Conservation (phyloP, 257 asterid genomes). For the Paraleonurus japonicus region DNA sequence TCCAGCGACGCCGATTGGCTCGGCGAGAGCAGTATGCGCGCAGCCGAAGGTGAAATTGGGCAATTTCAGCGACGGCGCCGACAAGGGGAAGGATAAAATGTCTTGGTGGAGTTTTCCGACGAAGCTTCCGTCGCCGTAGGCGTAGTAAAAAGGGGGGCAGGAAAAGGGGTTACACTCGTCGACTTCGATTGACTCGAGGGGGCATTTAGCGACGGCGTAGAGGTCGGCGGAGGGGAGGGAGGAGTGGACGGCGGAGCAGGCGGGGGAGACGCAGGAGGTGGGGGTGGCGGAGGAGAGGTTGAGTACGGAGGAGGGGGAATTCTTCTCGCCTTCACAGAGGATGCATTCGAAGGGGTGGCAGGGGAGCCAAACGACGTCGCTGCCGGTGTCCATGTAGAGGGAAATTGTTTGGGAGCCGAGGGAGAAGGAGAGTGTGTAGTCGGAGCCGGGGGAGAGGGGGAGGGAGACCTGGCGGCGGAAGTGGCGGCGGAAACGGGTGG, state of each 20-base stretch:
- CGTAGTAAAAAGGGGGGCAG: slow-evolving; percentile 86
- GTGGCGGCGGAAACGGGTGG: slow-evolving; percentile 53
- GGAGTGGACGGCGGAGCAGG: slow-evolving; percentile 77
- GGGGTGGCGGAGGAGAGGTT: slow-evolving; percentile 58
- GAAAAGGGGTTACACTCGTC: slow-evolving; percentile 47
- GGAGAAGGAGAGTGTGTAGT: slow-evolving; percentile 75
- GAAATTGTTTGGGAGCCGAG: slow-evolving; percentile 68
- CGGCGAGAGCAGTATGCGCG: slow-evolving; percentile 76
- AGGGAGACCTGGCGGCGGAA: slow-evolving; percentile 72
- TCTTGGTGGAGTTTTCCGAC: slow-evolving; percentile 57
- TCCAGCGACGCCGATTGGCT: slow-evolving; percentile 96
- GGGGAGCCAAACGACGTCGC: slow-evolving; percentile 96
- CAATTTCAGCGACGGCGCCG: slow-evolving; percentile 43
- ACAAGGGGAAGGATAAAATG: slow-evolving; percentile 43
- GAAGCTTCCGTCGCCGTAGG: slow-evolving; percentile 97
- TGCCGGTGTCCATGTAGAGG: slow-evolving; percentile 93
- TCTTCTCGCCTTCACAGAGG: slow-evolving; percentile 86
- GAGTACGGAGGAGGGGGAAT: slow-evolving; percentile 53
- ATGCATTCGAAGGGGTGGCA: slow-evolving; percentile 87
- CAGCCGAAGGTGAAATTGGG: slow-evolving; percentile 80
- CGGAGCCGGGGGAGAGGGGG: slow-evolving; percentile 82
- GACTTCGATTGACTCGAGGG: slow-evolving; percentile 69
- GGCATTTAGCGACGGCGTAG: slow-evolving; percentile 78
- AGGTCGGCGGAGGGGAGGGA: slow-evolving; percentile 68
- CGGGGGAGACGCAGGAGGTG: slow-evolving; percentile 57